Evolutionary conservation across 2,329 filamentous ascomycete species (phyloP).

Genomic region (Ceratocystis alfenasii): DNA sequence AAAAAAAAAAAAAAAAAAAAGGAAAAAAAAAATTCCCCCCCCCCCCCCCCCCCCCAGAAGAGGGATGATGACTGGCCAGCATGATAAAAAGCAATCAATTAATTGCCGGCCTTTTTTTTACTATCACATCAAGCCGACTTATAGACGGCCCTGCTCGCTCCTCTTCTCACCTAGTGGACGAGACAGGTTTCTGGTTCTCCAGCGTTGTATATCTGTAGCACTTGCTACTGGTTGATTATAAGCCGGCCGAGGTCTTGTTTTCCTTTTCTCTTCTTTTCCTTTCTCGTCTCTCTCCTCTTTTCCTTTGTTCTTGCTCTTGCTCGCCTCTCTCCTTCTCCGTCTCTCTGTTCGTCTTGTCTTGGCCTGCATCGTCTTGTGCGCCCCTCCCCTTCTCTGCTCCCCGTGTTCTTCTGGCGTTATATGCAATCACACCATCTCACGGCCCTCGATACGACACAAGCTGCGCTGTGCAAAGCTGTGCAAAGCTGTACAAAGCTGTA

Average conservation of each 20-base stretch:
- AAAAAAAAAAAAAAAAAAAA: too few species aligned
- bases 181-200: not conserved
- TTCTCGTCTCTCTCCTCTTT: not conserved
- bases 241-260: not conserved
- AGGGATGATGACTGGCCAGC: too few species aligned
- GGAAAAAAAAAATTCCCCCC: too few species aligned
- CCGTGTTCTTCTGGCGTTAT: not conserved
- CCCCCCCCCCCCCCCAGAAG: too few species aligned
- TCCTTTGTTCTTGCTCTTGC: not conserved
- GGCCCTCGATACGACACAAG: not conserved
- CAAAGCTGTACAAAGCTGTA: not conserved
- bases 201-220: not conserved
- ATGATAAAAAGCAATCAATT: not conserved
- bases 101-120: not conserved
- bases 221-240: not conserved
- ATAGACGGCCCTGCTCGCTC: constrained; percentile 9
- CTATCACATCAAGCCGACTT: not conserved
- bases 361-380: not conserved
- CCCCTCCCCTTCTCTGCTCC: not conserved
- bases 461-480: not conserved
- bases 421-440: not conserved
- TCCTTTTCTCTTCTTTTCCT: not conserved
- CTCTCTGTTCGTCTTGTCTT: not conserved
- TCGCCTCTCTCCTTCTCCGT: not conserved
- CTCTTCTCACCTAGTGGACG: not conserved